Percentiles rank a stretch among this genome's conserved stretches.
phyloP scores from a whole-genome alignment of 2,329 filamentous ascomycete species.

The Aspergillus novofumigatus region DNA sequence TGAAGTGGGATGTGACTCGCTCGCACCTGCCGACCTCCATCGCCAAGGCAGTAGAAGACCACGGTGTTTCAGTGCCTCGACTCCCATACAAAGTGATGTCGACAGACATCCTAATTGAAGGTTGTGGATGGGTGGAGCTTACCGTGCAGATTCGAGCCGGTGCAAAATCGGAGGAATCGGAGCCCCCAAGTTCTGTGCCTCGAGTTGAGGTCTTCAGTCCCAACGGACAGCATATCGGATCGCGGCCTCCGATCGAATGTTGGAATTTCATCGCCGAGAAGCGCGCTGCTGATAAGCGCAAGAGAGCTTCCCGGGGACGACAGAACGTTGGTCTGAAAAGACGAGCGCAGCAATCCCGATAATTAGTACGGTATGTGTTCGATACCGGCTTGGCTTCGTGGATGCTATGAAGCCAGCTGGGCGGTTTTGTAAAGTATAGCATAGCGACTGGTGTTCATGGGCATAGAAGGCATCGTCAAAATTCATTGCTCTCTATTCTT shows the following conservation, averaged over 20 bases:
- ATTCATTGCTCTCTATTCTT: background rate
- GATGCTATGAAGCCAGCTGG: background rate
- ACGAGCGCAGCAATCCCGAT: slow-evolving; percentile 11
- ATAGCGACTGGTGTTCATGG: slow-evolving; percentile 15
- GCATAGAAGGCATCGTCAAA: background rate
- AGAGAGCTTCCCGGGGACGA: slow-evolving; percentile 16
- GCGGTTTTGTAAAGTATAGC: slow-evolving; percentile 7
- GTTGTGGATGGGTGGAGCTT: slow-evolving; percentile 89
- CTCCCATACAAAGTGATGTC: slow-evolving; percentile 77
- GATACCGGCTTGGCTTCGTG: background rate
- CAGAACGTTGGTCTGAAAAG: slow-evolving; percentile 24
- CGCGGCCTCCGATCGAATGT: slow-evolving; percentile 29
- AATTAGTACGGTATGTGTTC: background rate
- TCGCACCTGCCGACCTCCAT: slow-evolving; percentile 71
- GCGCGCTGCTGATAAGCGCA: slow-evolving; percentile 27
- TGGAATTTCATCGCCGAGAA: slow-evolving; percentile 33
- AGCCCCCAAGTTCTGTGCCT: slow-evolving; percentile 42
- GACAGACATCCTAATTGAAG: slow-evolving; percentile 83
- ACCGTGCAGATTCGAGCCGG: slow-evolving; percentile 71
- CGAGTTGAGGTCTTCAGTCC: slow-evolving; percentile 82
- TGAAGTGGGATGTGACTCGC: slow-evolving; percentile 81
- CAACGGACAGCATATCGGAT: slow-evolving; percentile 71
- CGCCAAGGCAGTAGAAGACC: slow-evolving; percentile 59
- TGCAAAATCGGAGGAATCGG: slow-evolving; percentile 23
- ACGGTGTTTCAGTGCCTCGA: slow-evolving; percentile 46